Conservation (phyloP, 2,329 filamentous ascomycete genomes). For the Aureobasidium pullulans region DNA sequence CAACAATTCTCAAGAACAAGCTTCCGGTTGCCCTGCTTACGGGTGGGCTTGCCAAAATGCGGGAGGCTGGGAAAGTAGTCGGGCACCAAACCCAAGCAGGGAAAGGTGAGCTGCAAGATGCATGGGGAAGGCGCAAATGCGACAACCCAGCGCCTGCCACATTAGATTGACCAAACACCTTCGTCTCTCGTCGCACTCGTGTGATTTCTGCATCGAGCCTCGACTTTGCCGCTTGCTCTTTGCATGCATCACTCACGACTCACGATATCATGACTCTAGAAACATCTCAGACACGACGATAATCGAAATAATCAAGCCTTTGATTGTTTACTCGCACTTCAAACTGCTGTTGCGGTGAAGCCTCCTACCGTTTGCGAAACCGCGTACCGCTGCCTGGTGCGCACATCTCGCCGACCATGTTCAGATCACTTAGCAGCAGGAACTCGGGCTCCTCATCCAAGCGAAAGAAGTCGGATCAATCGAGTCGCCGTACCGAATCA, state of each 20-base stretch:
- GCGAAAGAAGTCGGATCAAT: slow-evolving; percentile 21
- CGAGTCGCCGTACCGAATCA: slow-evolving; percentile 28
- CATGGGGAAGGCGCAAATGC: slow-evolving; percentile 7
- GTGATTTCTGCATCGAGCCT: background rate
- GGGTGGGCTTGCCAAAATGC: slow-evolving; percentile 5
- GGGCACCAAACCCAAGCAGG: slow-evolving; percentile 11
- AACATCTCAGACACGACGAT: background rate
- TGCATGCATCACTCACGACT: background rate
- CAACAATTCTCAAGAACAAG: background rate
- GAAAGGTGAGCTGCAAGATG: slow-evolving; percentile 3
- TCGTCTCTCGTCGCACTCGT: slow-evolving; percentile 6
- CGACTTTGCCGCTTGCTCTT: background rate
- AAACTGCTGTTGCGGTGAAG: slow-evolving; percentile 3
- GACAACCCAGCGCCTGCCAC: slow-evolving; percentile 8
- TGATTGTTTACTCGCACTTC: background rate
- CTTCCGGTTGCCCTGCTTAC: slow-evolving; percentile 10
- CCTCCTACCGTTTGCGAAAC: background rate
- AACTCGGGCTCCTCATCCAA: slow-evolving; percentile 21
- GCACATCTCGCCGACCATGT: slow-evolving; percentile 13
- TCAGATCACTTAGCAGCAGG: slow-evolving; percentile 20
- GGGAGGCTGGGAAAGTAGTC: slow-evolving; percentile 9
- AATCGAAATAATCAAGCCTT: background rate
- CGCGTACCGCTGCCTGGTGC: background rate
- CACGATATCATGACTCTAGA: slow-evolving; percentile 7
- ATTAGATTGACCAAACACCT: slow-evolving; percentile 6